A percentile compares a stretch with the other conserved stretches of the same genome.
These are phyloP conservation scores for Annulohypoxylon bovei DNA, from an alignment of 495 filamentous ascomycete species.

Conservation along the genomic window DNA sequence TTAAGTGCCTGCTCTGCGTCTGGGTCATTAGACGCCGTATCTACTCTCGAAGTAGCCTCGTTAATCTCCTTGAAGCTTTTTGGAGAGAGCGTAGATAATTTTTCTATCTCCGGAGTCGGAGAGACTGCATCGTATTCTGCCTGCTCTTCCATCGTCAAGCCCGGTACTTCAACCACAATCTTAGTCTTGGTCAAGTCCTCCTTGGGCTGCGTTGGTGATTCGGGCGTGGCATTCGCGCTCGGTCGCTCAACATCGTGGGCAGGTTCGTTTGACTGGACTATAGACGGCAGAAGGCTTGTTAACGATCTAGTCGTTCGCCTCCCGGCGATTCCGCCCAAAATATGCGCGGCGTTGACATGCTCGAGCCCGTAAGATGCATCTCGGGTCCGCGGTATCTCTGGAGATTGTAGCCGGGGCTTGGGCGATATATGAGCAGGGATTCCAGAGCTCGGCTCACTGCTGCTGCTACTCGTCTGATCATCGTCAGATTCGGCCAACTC, in stretches of 20 bases:
- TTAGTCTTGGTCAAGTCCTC: background rate
- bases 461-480: background rate
- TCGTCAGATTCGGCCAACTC: background rate
- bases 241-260: background rate
- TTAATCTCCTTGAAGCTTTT: conserved; percentile 38
- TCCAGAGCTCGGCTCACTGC: conserved; percentile 20
- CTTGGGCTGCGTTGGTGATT: background rate
- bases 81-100: conserved; percentile 1
- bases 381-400: background rate
- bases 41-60: background rate
- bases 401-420: background rate
- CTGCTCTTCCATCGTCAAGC: conserved; percentile 6
- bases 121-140: conserved; percentile 12
- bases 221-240: background rate
- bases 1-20: conserved; percentile 18
- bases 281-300: background rate
- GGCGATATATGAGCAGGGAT: conserved; percentile 7
- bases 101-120: background rate
- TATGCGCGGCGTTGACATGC: conserved; percentile 4
- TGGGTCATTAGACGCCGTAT: background rate
- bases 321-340: conserved; percentile 11
- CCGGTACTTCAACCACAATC: conserved; percentile 24
- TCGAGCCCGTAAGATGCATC: background rate
- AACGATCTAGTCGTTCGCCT: conserved; percentile 16
- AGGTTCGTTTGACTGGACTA: background rate